Conservation (phyloP, 306 rosid species). For the Malus fusca region DNA sequence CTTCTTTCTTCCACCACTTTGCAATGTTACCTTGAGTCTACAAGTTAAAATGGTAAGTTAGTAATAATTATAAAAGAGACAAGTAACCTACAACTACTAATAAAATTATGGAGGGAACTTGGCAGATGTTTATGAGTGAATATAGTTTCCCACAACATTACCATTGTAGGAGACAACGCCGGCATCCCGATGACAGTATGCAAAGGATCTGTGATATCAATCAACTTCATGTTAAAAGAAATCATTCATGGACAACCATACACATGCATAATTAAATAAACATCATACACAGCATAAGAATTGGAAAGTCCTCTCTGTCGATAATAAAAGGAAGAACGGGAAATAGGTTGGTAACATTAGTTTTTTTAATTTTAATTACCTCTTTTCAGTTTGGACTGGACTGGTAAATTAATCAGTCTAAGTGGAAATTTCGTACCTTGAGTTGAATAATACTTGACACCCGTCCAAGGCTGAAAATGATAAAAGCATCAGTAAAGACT, state of each 20-base stretch:
- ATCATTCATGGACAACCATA: background rate
- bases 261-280: background rate
- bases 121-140: background rate
- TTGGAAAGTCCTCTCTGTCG: background rate
- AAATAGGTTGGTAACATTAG: background rate
- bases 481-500: constrained; percentile 25
- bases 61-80: constrained; percentile 7
- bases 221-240: constrained; percentile 10
- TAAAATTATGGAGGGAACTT: constrained; percentile 8
- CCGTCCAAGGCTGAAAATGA: constrained; percentile 45
- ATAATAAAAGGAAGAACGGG: background rate
- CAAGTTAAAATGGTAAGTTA: background rate
- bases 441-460: constrained; percentile 66
- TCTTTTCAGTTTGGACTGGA: background rate
- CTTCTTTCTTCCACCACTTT: constrained; percentile 91
- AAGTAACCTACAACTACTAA: constrained; percentile 13
- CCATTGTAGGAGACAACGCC: constrained; percentile 98
- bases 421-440: constrained; percentile 43
- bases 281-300: background rate
- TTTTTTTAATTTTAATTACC: background rate
- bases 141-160: constrained; percentile 25
- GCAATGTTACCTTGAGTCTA: constrained; percentile 90
- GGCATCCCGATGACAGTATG: constrained; percentile 77
- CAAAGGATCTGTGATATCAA: constrained; percentile 50
- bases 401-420: background rate